A percentile compares a stretch with the other conserved stretches of the same genome.
Conservation (phyloP, 139 green algal genomes). For the Astrephomene gubernaculifera region DNA sequence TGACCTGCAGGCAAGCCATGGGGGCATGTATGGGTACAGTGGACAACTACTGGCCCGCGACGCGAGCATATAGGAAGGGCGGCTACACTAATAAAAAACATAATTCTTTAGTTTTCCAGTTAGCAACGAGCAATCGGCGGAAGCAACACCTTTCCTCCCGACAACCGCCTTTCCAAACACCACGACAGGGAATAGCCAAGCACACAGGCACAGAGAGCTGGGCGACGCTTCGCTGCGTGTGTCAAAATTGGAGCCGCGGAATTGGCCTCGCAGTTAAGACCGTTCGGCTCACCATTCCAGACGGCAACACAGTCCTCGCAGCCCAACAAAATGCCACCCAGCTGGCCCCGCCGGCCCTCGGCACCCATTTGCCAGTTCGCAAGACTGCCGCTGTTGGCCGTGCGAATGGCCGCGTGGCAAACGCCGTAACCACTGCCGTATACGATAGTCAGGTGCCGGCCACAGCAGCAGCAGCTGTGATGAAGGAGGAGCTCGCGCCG, state of each 20-base stretch:
- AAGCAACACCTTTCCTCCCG: too few species aligned
- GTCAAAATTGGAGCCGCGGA: slow-evolving; percentile 16
- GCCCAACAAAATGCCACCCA: background rate
- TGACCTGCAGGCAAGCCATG: too few species aligned
- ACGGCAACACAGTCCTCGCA: background rate
- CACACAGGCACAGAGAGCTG: background rate
- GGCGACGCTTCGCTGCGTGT: background rate
- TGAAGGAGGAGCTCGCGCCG: too few species aligned
- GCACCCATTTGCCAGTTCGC: background rate
- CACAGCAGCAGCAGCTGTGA: background rate
- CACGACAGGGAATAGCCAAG: slow-evolving; percentile 9
- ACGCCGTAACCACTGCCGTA: background rate
- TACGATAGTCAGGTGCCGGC: background rate
- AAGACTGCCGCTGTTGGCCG: background rate
- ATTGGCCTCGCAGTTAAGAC: background rate
- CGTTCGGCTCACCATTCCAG: background rate
- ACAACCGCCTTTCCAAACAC: too few species aligned
- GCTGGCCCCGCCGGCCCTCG: background rate
- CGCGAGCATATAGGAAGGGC: too few species aligned
- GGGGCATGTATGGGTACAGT: too few species aligned
- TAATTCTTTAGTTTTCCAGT: too few species aligned
- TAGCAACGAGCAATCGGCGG: too few species aligned
- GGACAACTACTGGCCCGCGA: too few species aligned
- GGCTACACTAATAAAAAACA: too few species aligned
- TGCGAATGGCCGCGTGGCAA: background rate